Conservation (phyloP, 257 asterid species). For the Scutellaria minor region DNA sequence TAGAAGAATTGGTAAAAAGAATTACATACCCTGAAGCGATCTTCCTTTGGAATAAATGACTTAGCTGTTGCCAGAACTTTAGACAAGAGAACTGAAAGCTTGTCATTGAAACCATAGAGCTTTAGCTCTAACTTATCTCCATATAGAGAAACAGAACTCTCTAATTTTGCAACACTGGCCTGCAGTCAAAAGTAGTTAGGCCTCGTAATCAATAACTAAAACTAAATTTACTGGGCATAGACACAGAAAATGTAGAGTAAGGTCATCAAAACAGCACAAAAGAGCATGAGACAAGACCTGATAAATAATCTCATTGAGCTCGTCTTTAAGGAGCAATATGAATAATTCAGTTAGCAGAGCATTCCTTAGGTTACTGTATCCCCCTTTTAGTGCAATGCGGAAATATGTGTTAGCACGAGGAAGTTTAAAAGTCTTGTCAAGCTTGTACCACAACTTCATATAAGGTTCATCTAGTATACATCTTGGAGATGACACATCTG, state of each 20-base stretch:
- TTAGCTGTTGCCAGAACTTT: conserved; percentile 73
- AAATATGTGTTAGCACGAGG: conserved; percentile 98
- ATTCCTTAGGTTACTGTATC: conserved; percentile 66
- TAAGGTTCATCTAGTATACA: conserved; percentile 81
- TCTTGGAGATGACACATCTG: conserved; percentile 64
- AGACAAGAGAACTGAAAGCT: conserved; percentile 83
- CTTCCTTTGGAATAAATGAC: conserved; percentile 80
- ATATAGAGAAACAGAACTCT: conserved; percentile 81
- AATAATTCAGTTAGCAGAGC: conserved; percentile 84
- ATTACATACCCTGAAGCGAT: conserved; percentile 80
- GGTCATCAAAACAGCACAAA: conserved; percentile 26
- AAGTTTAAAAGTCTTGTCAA: conserved; percentile 79
- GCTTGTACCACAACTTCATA: conserved; percentile 92
- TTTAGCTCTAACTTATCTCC: conserved; percentile 94
- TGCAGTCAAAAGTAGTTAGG: conserved; percentile 44
- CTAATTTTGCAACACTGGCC: conserved; percentile 97
- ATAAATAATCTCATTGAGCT: conserved; percentile 93
- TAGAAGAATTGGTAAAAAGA: conserved; percentile 15
- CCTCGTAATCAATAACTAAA: conserved; percentile 19
- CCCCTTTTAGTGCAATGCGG: conserved; percentile 86
- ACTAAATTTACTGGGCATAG: conserved; percentile 4
- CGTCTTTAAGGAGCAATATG: conserved; percentile 84
- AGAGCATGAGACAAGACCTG: conserved; percentile 63
- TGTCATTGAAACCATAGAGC: conserved; percentile 95
- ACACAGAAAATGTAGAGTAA: conserved; percentile 29